These are phyloP conservation scores for Pythium periplocum DNA, from an alignment of 352 stramenopile genomes.

Conservation along the genomic window DNA sequence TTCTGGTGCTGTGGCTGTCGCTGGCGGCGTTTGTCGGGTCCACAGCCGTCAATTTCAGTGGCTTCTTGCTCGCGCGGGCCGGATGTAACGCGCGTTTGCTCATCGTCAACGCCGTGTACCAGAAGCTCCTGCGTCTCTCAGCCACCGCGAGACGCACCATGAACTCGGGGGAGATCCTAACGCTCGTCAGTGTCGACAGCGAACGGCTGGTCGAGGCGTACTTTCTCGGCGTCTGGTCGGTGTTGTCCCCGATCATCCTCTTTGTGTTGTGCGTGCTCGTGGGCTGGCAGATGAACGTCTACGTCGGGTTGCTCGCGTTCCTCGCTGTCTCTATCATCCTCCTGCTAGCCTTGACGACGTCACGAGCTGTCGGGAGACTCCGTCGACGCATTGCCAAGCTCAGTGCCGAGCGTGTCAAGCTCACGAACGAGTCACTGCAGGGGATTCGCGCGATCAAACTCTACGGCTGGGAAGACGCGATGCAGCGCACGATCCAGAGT, in stretches of 20 bases:
- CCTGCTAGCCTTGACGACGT: constrained; percentile 14
- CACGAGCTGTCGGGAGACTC: constrained; percentile 17
- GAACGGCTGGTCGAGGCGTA: constrained; percentile 50
- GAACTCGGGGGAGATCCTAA: constrained; percentile 58
- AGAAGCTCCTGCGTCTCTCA: constrained; percentile 46
- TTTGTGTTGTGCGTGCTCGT: constrained; percentile 12
- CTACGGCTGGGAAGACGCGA: too few species aligned
- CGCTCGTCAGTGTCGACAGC: constrained; percentile 41
- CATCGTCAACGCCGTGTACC: constrained; percentile 42
- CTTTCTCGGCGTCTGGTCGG: constrained; percentile 31
- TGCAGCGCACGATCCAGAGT: too few species aligned
- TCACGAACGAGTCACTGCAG: constrained; percentile 85
- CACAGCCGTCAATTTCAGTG: constrained; percentile 38
- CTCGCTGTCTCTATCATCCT: constrained; percentile 21
- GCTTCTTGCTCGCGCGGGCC: constrained; percentile 36
- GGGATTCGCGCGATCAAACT: too few species aligned
- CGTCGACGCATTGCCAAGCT: constrained; percentile 1
- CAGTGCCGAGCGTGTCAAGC: constrained; percentile 3
- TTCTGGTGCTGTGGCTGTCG: constrained; percentile 12
- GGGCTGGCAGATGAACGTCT: constrained; percentile 7
- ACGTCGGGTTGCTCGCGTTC: constrained; percentile 19
- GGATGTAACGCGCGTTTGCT: constrained; percentile 41
- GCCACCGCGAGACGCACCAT: constrained; percentile 31
- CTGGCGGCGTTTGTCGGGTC: constrained; percentile 16
- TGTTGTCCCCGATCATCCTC: constrained; percentile 20